These are phyloP conservation scores for Trifolium fragiferum DNA, from an alignment of 306 rosid species.

Conservation along the genomic window DNA sequence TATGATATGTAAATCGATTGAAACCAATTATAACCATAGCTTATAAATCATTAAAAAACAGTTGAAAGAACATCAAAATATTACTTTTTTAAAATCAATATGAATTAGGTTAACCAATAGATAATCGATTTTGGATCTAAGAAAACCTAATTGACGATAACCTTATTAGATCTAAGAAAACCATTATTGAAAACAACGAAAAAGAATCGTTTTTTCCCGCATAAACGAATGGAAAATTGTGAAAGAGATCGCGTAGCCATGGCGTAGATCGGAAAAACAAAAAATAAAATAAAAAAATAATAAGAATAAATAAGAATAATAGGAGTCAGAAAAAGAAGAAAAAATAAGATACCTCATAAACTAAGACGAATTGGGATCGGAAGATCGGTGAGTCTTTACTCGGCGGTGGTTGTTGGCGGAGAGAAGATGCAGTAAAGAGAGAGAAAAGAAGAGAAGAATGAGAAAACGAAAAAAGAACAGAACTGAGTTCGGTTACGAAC, in stretches of 20 bases:
- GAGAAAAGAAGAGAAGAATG: background rate
- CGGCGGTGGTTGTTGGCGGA: conserved; percentile 37
- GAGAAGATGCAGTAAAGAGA: background rate
- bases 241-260: conserved; percentile 6
- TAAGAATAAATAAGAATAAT: background rate
- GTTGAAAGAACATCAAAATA: background rate
- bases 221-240: background rate
- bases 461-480: background rate
- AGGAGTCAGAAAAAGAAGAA: background rate
- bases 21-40: background rate
- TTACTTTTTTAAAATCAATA: background rate
- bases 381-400: conserved; percentile 60
- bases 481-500: background rate
- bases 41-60: background rate
- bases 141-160: conserved; percentile 3
- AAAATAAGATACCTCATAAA: conserved; percentile 77
- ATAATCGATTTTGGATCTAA: background rate
- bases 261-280: conserved; percentile 25
- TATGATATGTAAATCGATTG: background rate
- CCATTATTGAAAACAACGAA: background rate
- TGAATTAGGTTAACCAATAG: conserved; percentile 5
- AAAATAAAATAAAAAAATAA: background rate
- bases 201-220: background rate
- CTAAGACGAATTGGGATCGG: conserved; percentile 90
- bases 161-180: conserved; percentile 22